Evolutionary conservation across 352 stramenopile species (phyloP).

Genomic region (Phytophthora melonis): DNA sequence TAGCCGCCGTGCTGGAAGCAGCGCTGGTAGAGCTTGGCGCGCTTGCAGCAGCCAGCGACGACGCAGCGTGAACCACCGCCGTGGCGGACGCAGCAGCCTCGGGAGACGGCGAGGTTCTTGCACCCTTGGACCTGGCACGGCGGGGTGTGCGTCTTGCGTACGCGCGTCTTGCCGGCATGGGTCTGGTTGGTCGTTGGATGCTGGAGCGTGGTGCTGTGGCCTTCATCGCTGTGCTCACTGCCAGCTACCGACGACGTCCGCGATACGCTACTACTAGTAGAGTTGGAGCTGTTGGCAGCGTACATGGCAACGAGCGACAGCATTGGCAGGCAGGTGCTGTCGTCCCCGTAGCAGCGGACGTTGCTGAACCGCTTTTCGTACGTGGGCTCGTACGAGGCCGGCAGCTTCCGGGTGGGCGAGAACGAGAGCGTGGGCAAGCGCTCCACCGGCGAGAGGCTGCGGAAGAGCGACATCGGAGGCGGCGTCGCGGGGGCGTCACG

Average conservation of each 20-base stretch:
- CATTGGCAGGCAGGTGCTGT: conserved; percentile 20
- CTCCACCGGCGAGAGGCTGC: conserved; percentile 19
- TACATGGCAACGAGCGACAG: conserved; percentile 30
- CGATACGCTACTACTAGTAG: conserved; percentile 10
- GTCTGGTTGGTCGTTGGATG: background rate
- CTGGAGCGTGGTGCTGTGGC: background rate
- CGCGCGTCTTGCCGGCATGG: conserved; percentile 21
- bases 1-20: conserved; percentile 78
- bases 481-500: conserved; percentile 19
- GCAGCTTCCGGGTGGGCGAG: conserved; percentile 33
- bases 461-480: conserved; percentile 32
- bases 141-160: conserved; percentile 55
- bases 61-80: conserved; percentile 59
- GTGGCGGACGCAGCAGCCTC: conserved; percentile 61
- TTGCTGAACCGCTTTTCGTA: conserved; percentile 26
- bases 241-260: conserved; percentile 10
- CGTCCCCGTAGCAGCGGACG: conserved; percentile 20
- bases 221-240: conserved; percentile 15
- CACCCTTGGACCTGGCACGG: conserved; percentile 68
- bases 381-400: conserved; percentile 28
- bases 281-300: conserved; percentile 17
- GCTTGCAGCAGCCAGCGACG: conserved; percentile 46
- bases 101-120: conserved; percentile 63
- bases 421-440: conserved; percentile 24
- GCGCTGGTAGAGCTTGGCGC: conserved; percentile 68